Percentiles rank a stretch among this genome's conserved stretches.
phyloP scores from a whole-genome alignment of 2,329 filamentous ascomycete species.

The Fusarium penzigii region DNA sequence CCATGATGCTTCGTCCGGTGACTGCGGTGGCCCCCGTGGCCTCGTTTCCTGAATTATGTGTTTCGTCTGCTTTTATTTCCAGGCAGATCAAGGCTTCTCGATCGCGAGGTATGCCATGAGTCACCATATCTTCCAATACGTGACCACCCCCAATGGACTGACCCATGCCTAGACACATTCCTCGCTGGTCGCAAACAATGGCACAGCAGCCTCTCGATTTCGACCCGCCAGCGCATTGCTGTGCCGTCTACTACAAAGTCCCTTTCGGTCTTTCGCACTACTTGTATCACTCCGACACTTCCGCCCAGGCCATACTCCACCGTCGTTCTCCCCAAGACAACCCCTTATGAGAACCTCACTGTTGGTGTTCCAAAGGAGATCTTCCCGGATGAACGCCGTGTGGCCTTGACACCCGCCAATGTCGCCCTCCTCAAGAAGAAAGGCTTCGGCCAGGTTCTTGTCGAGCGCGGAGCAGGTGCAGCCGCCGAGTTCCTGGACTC shows the following conservation, averaged over 20 bases:
- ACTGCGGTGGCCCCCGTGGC: conserved; percentile 23
- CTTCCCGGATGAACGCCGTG: conserved; percentile 77
- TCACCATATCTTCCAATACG: not conserved
- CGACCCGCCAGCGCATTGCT: conserved; percentile 29
- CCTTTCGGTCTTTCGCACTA: conserved; percentile 42
- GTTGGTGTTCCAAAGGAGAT: conserved; percentile 80
- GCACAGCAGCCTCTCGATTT: conserved; percentile 37
- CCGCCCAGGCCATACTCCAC: conserved; percentile 42
- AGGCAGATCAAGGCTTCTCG: conserved; percentile 24
- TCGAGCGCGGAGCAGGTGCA: conserved; percentile 79
- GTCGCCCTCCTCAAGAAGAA: conserved; percentile 82
- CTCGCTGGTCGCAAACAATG: conserved; percentile 37
- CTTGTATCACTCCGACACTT: conserved; percentile 31
- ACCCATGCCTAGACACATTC: conserved; percentile 10
- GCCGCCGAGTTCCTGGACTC: conserved; percentile 76
- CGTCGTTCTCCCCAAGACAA: conserved; percentile 43
- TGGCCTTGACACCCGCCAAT: conserved; percentile 83
- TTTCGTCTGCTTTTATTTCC: conserved; percentile 27
- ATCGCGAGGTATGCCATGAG: conserved; percentile 19
- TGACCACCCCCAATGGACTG: conserved; percentile 4
- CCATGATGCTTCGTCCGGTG: conserved; percentile 36
- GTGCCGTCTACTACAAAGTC: conserved; percentile 32
- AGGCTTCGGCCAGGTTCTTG: conserved; percentile 73
- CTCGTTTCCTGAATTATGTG: conserved; percentile 33
- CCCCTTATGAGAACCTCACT: conserved; percentile 70